These are phyloP conservation scores for Emergomyces pasteurianus DNA, from an alignment of 2,329 filamentous ascomycete species.

Conservation along the genomic window DNA sequence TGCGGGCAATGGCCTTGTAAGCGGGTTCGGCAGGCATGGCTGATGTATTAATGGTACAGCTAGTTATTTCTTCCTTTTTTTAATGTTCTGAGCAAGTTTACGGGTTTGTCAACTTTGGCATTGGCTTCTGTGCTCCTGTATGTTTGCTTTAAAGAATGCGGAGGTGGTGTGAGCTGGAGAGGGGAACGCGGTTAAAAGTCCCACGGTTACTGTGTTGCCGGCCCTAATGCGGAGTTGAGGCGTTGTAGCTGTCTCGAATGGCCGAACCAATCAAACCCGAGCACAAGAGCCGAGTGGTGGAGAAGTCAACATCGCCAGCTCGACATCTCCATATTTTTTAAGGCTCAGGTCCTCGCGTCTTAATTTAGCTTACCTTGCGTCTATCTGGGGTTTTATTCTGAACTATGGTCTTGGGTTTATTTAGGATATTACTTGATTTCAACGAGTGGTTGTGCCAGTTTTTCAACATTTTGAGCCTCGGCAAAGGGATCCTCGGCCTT, in stretches of 20 bases:
- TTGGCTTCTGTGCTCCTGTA: not conserved
- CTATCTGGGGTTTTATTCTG: not conserved
- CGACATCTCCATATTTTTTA: not conserved
- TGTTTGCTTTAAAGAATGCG: not conserved
- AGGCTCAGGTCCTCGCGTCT: not conserved
- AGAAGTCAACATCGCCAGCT: not conserved
- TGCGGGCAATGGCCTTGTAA: conserved; percentile 24
- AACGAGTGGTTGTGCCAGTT: not conserved
- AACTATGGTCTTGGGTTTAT: not conserved
- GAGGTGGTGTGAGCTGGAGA: not conserved
- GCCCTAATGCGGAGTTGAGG: not conserved
- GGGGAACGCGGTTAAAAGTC: not conserved
- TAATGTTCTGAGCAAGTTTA: not conserved
- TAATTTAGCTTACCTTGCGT: not conserved
- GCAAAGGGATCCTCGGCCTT: not conserved
- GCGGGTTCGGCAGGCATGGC: conserved; percentile 8
- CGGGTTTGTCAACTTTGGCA: not conserved
- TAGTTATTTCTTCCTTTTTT: not conserved
- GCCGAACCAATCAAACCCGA: not conserved
- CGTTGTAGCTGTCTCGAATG: not conserved
- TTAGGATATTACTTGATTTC: not conserved
- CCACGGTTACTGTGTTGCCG: not conserved
- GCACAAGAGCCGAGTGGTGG: not conserved
- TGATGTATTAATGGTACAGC: not conserved
- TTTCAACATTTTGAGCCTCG: not conserved